These are phyloP conservation scores for Domatiomyces globalis DNA, from an alignment of 2,329 filamentous ascomycete species.

Conservation along the genomic window DNA sequence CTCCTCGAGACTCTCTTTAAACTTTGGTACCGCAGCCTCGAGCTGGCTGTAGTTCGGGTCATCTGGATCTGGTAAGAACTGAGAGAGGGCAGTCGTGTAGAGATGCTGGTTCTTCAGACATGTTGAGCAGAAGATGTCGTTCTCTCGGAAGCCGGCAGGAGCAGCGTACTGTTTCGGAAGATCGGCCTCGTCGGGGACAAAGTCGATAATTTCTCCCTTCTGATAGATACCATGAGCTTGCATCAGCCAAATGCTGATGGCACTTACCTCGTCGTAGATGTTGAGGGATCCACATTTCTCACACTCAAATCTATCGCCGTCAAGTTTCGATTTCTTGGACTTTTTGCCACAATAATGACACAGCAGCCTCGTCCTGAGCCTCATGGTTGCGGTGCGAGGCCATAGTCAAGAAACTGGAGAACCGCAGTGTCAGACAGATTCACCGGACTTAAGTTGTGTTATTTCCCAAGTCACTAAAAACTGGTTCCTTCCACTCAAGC, in stretches of 20 bases:
- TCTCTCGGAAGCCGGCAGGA: slow-evolving; percentile 22
- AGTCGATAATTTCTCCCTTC: slow-evolving; percentile 82
- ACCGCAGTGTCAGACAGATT: background rate
- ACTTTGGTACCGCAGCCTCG: slow-evolving; percentile 55
- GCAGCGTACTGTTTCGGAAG: background rate
- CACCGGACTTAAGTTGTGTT: background rate
- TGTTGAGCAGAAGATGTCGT: slow-evolving; percentile 51
- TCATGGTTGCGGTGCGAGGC: slow-evolving; percentile 2
- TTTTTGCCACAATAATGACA: slow-evolving; percentile 72
- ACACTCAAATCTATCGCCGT: slow-evolving; percentile 56
- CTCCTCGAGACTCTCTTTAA: slow-evolving; percentile 58
- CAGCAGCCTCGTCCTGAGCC: slow-evolving; percentile 36
- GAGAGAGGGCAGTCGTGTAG: slow-evolving; percentile 58
- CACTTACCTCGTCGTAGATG: slow-evolving; percentile 65
- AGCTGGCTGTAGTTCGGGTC: slow-evolving; percentile 57
- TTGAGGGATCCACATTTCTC: slow-evolving; percentile 72
- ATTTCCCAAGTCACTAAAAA: background rate
- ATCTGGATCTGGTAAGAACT: slow-evolving; percentile 55
- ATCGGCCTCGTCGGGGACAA: slow-evolving; percentile 46
- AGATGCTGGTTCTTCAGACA: slow-evolving; percentile 85
- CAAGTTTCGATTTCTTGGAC: slow-evolving; percentile 29
- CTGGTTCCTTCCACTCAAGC: background rate
- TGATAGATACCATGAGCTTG: slow-evolving; percentile 25
- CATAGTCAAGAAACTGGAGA: background rate
- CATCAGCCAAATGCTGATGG: no score